These are phyloP conservation scores for Leccinum imitatum DNA, from an alignment of 768 basidiomycete genomes.

Conservation along the genomic window DNA sequence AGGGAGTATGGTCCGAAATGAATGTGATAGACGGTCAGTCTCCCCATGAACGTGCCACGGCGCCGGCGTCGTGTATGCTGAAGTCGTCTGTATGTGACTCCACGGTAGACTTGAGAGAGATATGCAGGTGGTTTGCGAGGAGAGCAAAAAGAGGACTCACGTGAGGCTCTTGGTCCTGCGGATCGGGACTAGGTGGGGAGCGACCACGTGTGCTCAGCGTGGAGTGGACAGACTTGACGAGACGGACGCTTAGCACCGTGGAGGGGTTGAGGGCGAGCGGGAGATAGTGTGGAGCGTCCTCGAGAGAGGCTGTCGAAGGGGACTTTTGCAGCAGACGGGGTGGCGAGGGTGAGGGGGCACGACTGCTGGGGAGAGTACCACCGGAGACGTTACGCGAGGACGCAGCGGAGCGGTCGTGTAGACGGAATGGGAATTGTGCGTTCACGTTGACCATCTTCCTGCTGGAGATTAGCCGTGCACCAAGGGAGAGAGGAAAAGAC, in stretches of 20 bases:
- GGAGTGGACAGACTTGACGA: constrained; percentile 18
- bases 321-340: constrained; percentile 21
- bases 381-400: constrained; percentile 37
- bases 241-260: constrained; percentile 26
- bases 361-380: constrained; percentile 24
- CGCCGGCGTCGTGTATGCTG: constrained; percentile 31
- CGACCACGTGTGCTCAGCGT: constrained; percentile 22
- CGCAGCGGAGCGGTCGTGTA: constrained; percentile 38
- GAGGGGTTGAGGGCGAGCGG: constrained; percentile 3
- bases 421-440: constrained; percentile 59
- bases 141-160: constrained; percentile 17
- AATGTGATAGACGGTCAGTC: constrained; percentile 32
- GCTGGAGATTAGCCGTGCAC: constrained; percentile 2
- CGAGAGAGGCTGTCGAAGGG: constrained; percentile 23
- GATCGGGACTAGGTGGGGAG: neutral
- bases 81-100: constrained; percentile 26
- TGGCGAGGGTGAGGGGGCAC: constrained; percentile 22
- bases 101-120: constrained; percentile 9
- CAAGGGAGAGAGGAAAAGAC: constrained; percentile 16
- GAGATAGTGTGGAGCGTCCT: constrained; percentile 16
- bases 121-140: constrained; percentile 5
- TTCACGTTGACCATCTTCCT: constrained; percentile 75
- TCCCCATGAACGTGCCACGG: constrained; percentile 36
- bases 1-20: constrained; percentile 30
- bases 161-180: constrained; percentile 6